These are phyloP conservation scores for Fusarium sp. DNA, from an alignment of 2,329 filamentous ascomycete species.

Conservation along the genomic window DNA sequence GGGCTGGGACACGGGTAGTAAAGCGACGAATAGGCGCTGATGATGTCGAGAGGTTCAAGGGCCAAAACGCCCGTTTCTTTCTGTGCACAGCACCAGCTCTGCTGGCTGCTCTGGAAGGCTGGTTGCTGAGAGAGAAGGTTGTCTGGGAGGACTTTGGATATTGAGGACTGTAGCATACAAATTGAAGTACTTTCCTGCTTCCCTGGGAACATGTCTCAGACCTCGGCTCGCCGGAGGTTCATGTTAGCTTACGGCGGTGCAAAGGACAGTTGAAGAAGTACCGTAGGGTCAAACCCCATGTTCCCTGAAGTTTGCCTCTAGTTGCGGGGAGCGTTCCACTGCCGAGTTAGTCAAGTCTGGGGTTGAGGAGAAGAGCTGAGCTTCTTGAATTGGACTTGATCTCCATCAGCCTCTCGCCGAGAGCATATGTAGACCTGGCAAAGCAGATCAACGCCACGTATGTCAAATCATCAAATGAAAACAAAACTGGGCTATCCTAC, in stretches of 20 bases:
- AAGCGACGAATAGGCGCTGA: conserved; percentile 51
- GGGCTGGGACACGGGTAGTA: conserved; percentile 49
- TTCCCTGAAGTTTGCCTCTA: conserved; percentile 14
- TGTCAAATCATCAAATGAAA: not conserved
- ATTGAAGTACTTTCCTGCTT: not conserved
- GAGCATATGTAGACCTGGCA: not conserved
- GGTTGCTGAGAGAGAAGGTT: conserved; percentile 65
- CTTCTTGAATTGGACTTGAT: not conserved
- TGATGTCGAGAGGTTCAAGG: conserved; percentile 56
- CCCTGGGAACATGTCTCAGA: not conserved
- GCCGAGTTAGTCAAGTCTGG: conserved; percentile 15
- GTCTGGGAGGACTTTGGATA: conserved; percentile 72
- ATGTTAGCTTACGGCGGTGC: conserved; percentile 15
- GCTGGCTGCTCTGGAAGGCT: conserved; percentile 55
- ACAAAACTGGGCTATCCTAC: not conserved
- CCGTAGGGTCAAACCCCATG: not conserved
- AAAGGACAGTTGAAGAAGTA: conserved; percentile 11
- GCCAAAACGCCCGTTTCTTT: conserved; percentile 61
- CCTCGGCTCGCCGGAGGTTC: conserved; percentile 26
- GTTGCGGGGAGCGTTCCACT: conserved; percentile 30
- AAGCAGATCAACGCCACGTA: not conserved
- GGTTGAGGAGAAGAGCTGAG: conserved; percentile 5
- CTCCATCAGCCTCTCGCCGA: not conserved
- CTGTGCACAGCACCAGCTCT: conserved; percentile 59
- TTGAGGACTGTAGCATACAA: conserved; percentile 43